Evolutionary conservation across 1,284 basidiomycete genomes (phyloP).

Genomic region (Austroboletus novae-zelandiae): DNA sequence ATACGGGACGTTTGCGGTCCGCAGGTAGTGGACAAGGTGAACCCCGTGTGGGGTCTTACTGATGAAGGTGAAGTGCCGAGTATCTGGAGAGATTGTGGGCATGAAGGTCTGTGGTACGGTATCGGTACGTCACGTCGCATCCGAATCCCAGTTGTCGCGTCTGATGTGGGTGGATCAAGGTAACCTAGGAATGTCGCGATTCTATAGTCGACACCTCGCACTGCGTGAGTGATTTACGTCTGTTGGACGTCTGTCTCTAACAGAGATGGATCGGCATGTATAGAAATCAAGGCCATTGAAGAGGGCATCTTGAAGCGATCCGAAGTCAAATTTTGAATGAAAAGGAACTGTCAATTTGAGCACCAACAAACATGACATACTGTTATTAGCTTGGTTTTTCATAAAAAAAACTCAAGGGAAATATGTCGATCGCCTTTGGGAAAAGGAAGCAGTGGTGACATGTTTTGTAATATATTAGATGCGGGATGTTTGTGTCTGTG

Average conservation of each 20-base stretch:
- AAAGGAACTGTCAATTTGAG: no score
- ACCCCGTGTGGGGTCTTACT: conserved; percentile 43
- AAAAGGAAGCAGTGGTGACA: no score
- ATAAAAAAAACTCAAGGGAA: no score
- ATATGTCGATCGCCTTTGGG: no score
- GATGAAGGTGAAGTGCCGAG: conserved; percentile 45
- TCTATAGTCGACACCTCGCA: conserved; percentile 38
- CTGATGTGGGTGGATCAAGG: conserved; percentile 23
- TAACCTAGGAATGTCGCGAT: conserved; percentile 33
- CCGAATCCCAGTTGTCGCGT: background rate
- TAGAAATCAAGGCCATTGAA: background rate
- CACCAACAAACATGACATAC: no score
- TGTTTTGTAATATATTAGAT: no score
- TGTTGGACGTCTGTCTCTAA: background rate
- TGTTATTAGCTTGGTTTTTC: no score
- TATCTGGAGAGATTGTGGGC: conserved; percentile 35
- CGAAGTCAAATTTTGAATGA: background rate
- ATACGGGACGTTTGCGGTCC: conserved; percentile 39
- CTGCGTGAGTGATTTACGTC: conserved; percentile 24
- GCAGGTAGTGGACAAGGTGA: conserved; percentile 37
- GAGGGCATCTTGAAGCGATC: background rate
- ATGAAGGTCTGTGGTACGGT: conserved; percentile 36
- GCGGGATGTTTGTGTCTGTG: no score
- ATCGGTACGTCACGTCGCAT: conserved; percentile 22
- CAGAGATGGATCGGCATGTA: background rate